Evolutionary conservation across 2,329 filamentous ascomycete species (phyloP).

Genomic region (Aspergillus sp.): DNA sequence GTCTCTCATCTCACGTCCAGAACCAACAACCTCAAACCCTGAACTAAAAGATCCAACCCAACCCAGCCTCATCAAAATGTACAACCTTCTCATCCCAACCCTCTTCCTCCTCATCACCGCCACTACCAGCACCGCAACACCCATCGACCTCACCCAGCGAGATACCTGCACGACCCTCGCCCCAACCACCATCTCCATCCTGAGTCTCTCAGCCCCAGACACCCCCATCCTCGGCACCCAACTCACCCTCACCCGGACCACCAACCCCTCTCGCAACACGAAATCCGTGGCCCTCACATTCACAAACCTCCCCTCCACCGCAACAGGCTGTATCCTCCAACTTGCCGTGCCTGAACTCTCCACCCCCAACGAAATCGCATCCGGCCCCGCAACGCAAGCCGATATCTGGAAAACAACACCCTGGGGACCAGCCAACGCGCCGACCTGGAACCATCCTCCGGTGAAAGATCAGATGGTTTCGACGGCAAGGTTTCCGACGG

Average conservation of each 20-base stretch:
- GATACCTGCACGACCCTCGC: slow-evolving; percentile 13
- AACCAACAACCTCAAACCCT: too few relatives aligned
- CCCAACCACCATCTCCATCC: slow-evolving; percentile 14
- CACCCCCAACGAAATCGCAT: slow-evolving; percentile 13
- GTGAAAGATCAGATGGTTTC: slow-evolving; percentile 2
- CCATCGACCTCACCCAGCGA: slow-evolving; percentile 10
- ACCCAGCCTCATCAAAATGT: slow-evolving; percentile 3
- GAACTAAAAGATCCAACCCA: background rate
- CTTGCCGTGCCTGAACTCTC: slow-evolving; percentile 13
- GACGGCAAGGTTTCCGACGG: slow-evolving; percentile 13
- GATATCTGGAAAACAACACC: slow-evolving; percentile 18
- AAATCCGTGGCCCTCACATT: slow-evolving; percentile 16
- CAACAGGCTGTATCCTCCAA: slow-evolving; percentile 20
- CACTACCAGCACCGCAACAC: slow-evolving; percentile 7
- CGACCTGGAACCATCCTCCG: slow-evolving; percentile 13
- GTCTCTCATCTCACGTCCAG: too few relatives aligned
- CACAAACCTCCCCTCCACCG: slow-evolving; percentile 12
- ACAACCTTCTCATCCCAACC: background rate
- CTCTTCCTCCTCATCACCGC: slow-evolving; percentile 3
- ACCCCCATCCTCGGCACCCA: slow-evolving; percentile 9
- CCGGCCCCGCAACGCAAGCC: slow-evolving; percentile 7
- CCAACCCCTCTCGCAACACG: slow-evolving; percentile 1
- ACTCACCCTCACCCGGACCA: slow-evolving; percentile 12
- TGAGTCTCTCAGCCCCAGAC: slow-evolving; percentile 10
- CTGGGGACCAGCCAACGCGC: background rate